A percentile compares a stretch with the other conserved stretches of the same genome.
These are phyloP conservation scores for Hericium coralloides DNA, from an alignment of 768 basidiomycete species.

Conservation along the genomic window DNA sequence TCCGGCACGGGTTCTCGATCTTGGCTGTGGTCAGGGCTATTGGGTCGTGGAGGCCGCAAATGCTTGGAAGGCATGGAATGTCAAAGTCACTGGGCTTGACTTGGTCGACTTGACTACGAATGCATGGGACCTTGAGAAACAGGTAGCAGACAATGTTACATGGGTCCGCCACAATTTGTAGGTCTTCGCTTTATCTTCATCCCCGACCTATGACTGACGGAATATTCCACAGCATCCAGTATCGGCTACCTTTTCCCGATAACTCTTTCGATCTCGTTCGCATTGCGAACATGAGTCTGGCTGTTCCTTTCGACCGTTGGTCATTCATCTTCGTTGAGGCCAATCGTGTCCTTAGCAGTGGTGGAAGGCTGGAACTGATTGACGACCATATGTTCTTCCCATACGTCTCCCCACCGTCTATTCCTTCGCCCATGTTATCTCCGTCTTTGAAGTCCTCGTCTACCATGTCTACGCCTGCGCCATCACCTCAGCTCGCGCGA, in stretches of 20 bases:
- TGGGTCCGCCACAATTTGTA: constrained; percentile 65
- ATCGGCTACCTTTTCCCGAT: constrained; percentile 51
- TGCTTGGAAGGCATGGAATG: constrained; percentile 43
- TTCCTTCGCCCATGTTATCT: background rate
- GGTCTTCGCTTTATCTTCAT: constrained; percentile 19
- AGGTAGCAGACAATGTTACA: constrained; percentile 30
- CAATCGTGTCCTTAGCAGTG: constrained; percentile 47
- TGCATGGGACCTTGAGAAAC: constrained; percentile 3
- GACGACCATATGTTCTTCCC: constrained; percentile 68
- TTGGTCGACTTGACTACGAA: constrained; percentile 32
- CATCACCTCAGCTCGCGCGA: background rate
- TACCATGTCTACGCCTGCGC: too few relatives aligned
- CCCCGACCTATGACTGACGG: constrained; percentile 1
- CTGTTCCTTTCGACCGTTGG: constrained; percentile 57
- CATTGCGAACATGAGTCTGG: constrained; percentile 58
- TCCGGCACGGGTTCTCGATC: constrained; percentile 56
- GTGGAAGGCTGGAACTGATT: constrained; percentile 64
- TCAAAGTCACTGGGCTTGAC: constrained; percentile 59
- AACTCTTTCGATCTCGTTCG: constrained; percentile 64
- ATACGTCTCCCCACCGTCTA: constrained; percentile 26
- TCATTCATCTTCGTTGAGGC: constrained; percentile 48
- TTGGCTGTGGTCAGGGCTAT: constrained; percentile 66
- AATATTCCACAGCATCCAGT: constrained; percentile 34
- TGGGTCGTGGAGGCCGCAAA: constrained; percentile 60
- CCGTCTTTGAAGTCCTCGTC: background rate